Evolutionary conservation across 139 green algal genomes (phyloP).

Genomic region (Micractinium sp.): DNA sequence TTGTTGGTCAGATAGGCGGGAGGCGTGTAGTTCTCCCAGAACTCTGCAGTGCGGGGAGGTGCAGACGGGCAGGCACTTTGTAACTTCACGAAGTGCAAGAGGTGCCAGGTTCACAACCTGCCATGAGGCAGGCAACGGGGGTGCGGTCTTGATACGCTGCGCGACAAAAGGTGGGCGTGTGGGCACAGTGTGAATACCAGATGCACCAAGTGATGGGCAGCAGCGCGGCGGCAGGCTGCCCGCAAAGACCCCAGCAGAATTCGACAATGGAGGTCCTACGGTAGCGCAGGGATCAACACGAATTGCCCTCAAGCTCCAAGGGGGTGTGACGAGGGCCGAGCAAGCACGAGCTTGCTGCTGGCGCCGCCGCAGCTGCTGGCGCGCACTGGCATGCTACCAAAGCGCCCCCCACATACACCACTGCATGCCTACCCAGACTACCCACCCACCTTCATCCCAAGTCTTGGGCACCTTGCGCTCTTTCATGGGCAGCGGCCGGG

Average conservation of each 20-base stretch:
- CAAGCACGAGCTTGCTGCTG: no score
- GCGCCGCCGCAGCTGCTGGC: no score
- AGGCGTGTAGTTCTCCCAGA: conserved; percentile 63
- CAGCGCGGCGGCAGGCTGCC: no score
- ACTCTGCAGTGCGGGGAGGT: conserved; percentile 22
- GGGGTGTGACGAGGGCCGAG: no score
- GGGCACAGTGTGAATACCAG: no score
- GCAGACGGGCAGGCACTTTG: background rate
- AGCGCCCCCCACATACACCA: no score
- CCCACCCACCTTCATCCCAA: conserved; percentile 59
- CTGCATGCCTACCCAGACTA: no score
- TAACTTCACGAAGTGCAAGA: background rate
- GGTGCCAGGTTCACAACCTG: background rate
- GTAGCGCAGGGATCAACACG: background rate
- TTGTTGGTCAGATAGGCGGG: conserved; percentile 47
- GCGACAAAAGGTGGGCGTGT: no score
- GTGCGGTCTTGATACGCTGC: background rate
- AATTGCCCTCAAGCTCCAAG: background rate
- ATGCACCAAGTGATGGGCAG: no score
- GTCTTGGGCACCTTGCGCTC: conserved; percentile 50
- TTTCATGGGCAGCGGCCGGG: conserved; percentile 3
- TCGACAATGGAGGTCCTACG: no score
- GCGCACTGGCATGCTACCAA: background rate
- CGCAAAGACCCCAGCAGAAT: no score
- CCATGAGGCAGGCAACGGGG: background rate